Evolutionary conservation across 768 basidiomycete genomes (phyloP).

Genomic region (Suillus subaureus): DNA sequence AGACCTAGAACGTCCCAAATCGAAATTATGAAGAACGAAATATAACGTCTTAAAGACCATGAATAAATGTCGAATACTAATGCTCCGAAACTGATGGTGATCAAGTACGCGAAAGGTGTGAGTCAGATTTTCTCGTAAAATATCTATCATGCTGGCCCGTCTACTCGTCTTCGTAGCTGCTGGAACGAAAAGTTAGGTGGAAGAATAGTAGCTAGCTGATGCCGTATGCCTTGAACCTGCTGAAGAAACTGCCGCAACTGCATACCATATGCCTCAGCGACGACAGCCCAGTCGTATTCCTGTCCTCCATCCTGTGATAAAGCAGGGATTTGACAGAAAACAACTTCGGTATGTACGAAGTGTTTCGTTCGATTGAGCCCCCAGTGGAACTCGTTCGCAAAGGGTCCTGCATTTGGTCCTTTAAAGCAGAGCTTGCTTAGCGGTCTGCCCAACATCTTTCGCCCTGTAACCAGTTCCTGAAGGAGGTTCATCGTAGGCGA

Average conservation of each 20-base stretch:
- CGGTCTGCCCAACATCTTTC: conserved; percentile 25
- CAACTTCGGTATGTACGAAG: conserved; percentile 24
- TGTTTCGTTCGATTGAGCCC: conserved; percentile 28
- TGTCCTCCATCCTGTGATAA: conserved; percentile 32
- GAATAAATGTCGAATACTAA: background rate
- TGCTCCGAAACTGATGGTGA: background rate
- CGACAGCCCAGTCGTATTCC: conserved; percentile 28
- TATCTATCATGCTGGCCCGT: conserved; percentile 22
- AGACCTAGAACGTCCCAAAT: conserved; percentile 23
- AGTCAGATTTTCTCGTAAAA: background rate
- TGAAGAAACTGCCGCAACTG: conserved; percentile 33
- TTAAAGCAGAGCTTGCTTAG: conserved; percentile 29
- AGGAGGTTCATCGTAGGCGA: conserved; percentile 32
- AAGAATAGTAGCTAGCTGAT: conserved; percentile 33
- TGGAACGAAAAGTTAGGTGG: conserved; percentile 36
- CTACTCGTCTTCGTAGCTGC: conserved; percentile 31
- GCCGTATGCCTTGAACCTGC: conserved; percentile 32
- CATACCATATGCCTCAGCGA: conserved; percentile 32
- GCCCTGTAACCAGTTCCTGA: conserved; percentile 27
- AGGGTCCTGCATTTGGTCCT: conserved; percentile 30
- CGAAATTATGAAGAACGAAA: conserved; percentile 24
- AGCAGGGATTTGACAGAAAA: conserved; percentile 23
- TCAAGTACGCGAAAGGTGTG: too few relatives aligned
- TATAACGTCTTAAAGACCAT: background rate
- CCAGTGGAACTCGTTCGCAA: conserved; percentile 33